phyloP scores from a whole-genome alignment of 257 asterid species.

The Lycium barbarum region DNA sequence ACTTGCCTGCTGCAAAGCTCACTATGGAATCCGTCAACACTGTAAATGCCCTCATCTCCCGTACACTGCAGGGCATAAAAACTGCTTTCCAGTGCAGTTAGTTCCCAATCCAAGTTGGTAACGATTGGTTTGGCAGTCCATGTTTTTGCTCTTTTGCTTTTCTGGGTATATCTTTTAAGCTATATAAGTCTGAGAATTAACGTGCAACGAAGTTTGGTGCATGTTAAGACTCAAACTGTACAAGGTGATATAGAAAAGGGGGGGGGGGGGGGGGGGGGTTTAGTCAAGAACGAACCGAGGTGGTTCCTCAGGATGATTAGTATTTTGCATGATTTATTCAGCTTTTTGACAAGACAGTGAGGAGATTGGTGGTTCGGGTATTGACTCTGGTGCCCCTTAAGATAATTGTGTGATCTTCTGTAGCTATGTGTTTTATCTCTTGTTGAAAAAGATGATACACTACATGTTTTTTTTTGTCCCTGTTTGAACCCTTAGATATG shows the following conservation, averaged over 20 bases:
- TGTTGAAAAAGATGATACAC: conserved; percentile 7
- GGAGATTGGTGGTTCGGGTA: conserved; percentile 84
- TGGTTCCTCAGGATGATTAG: conserved; percentile 33
- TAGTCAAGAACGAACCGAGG: conserved; percentile 93
- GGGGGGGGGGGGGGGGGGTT: conserved; percentile 43
- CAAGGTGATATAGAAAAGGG: conserved; percentile 5
- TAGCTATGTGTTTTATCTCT: conserved; percentile 22
- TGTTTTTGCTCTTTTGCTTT: conserved; percentile 11
- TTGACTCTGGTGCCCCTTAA: conserved; percentile 62
- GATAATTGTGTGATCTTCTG: conserved; percentile 26
- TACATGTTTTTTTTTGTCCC: neutral
- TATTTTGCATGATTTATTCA: neutral
- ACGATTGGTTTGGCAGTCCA: neutral
- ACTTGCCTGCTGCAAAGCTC: conserved; percentile 59
- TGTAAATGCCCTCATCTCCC: conserved; percentile 61
- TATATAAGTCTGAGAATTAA: neutral
- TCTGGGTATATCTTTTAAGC: neutral
- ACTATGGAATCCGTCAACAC: conserved; percentile 71
- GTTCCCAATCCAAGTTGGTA: neutral
- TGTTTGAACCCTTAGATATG: neutral
- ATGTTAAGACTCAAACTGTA: neutral
- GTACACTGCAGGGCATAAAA: conserved; percentile 66
- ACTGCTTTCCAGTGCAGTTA: conserved; percentile 51
- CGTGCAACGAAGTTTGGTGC: conserved; percentile 1
- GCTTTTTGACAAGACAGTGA: neutral